A percentile compares a stretch with the other conserved stretches of the same genome.
phyloP scores from a whole-genome alignment of 495 filamentous ascomycete genomes.

The Aspergillus panamensis region DNA sequence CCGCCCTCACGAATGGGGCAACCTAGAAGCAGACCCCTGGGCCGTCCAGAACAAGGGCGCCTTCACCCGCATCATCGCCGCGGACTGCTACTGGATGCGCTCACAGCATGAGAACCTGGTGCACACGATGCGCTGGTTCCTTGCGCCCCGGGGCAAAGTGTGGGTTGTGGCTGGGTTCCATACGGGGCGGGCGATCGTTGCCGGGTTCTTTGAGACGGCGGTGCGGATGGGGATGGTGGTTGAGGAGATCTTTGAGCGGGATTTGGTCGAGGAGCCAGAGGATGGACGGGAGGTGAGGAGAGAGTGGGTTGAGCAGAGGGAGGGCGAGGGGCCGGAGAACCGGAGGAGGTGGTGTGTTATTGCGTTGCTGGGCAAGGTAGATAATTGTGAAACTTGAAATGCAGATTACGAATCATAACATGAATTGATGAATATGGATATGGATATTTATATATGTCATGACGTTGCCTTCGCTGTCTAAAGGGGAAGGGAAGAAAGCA shows the following conservation, averaged over 20 bases:
- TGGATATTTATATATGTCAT: not conserved
- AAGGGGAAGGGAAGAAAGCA: not conserved
- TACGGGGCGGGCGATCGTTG: conserved; percentile 71
- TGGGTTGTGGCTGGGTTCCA: conserved; percentile 79
- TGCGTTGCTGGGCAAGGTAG: conserved; percentile 49
- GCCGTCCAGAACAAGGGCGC: conserved; percentile 43
- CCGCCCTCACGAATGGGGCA: conserved; percentile 73
- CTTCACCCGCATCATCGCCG: conserved; percentile 70
- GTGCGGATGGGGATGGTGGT: conserved; percentile 57
- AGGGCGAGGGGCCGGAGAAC: conserved; percentile 64
- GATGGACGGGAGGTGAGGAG: conserved; percentile 52
- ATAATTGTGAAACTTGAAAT: not conserved
- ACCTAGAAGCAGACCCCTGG: conserved; percentile 48
- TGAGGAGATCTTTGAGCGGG: conserved; percentile 70
- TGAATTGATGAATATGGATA: not conserved
- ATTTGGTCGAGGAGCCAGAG: conserved; percentile 59
- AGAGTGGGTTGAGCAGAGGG: conserved; percentile 51
- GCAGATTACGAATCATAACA: not conserved
- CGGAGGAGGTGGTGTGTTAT: conserved; percentile 77
- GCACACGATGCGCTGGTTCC: conserved; percentile 67
- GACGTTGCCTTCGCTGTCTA: not conserved
- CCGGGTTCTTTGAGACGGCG: conserved; percentile 66
- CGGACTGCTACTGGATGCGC: conserved; percentile 86
- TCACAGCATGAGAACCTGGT: conserved; percentile 70
- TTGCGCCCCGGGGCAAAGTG: conserved; percentile 54